Evolutionary conservation across 2,329 filamentous ascomycete genomes (phyloP).

Genomic region (Paracorniculantispora psalliotae): DNA sequence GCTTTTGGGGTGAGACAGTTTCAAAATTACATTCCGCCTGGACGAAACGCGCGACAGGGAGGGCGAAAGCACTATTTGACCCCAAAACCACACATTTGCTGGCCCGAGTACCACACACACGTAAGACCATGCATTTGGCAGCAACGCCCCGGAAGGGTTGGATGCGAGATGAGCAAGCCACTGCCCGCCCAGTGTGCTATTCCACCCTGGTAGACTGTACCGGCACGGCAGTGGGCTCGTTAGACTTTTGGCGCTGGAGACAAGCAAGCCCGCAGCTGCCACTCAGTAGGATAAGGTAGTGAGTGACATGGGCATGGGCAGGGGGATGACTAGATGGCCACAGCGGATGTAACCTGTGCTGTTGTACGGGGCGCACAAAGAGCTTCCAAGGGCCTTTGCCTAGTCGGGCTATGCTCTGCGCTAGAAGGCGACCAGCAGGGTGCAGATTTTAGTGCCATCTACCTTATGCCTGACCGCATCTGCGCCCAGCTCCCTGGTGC

Average conservation of each 20-base stretch:
- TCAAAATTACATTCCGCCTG: conserved; percentile 12
- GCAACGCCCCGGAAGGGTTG: neutral
- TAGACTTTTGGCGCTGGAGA: neutral
- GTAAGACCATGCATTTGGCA: conserved; percentile 4
- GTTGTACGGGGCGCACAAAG: neutral
- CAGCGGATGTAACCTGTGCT: conserved; percentile 2
- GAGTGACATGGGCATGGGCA: conserved; percentile 6
- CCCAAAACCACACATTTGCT: neutral
- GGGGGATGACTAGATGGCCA: conserved; percentile 3
- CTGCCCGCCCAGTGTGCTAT: neutral
- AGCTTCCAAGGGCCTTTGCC: neutral
- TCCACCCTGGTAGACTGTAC: neutral
- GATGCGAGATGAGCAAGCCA: conserved; percentile 11
- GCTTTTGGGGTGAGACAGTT: conserved; percentile 13
- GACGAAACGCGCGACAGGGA: conserved; percentile 7
- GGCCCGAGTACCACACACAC: conserved; percentile 9
- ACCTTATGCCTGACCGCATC: conserved; percentile 7
- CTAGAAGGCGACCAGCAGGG: neutral
- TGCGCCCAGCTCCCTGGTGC: conserved; percentile 1
- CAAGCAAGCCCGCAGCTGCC: neutral
- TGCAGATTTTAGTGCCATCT: conserved; percentile 11
- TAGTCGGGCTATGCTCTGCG: neutral
- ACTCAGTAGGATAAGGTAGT: neutral
- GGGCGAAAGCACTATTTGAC: conserved; percentile 5
- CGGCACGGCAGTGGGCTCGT: neutral